Evolutionary conservation across 1,139 yeast genomes (phyloP), one percentile per base, ranked within the genome.

Genomic region (Suhomyces bokatorum): DNA sequence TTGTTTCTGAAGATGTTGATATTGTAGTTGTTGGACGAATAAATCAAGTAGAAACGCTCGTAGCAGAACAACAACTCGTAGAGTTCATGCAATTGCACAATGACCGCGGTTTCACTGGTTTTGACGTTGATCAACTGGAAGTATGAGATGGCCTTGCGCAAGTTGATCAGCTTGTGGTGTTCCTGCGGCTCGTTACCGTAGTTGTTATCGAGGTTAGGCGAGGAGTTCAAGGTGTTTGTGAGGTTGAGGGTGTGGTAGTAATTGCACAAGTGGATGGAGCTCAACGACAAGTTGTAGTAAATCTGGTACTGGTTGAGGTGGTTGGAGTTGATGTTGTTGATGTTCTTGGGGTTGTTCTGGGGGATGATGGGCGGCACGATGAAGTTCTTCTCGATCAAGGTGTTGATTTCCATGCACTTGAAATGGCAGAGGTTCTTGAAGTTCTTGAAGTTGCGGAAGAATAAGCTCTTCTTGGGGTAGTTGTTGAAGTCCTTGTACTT

Each of bases 131-230:
- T 64, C 37, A 71, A 54, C 48, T 69, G 74, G 48, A 60, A 69
- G 49, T 59, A 69, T 14, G 70, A 58, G n/a, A 71, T 62, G n/a
- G 73, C 63, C 37, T 64, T 66, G 40, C 70, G 57, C 27, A 71
- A 50, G 49, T 67, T 58, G 37, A 66, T 51, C 15, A 70, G 56
- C 44, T 68, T 69, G 43, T 69, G 73, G 46, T 70, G 70, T 42
- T 67, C 69, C 40, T 55, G 58, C 17, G 47, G 47, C 30, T 55
- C 58, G 34, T 55, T 55, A 6, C 58, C 58, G 35, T 49, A 55
- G 34, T 55, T 52, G 39, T 47, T 44, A 6, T 44, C 42, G 6
- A 41, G 32, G 36, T 47, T 58, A 55, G 51, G 32, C n/a, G 48
- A 46, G 35, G 53, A 44, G 42, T 53, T 56, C 32, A 54, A 46